A percentile compares a stretch with the other conserved stretches of the same genome.
phyloP scores from a whole-genome alignment of 352 stramenopile species.

The Pythium scleroteichum region DNA sequence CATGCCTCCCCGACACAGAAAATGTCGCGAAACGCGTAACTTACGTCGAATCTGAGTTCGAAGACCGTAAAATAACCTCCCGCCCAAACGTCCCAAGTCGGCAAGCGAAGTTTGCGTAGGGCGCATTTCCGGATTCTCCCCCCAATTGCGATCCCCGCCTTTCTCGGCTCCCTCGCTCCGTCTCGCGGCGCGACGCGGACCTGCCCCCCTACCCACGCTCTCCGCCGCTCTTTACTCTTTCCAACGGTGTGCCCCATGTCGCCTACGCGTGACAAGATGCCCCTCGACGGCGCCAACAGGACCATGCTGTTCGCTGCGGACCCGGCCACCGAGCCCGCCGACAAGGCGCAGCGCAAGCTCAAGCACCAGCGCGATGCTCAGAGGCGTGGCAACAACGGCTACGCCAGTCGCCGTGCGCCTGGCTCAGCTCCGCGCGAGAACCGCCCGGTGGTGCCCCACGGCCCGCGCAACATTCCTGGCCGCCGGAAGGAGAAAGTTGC shows the following conservation, averaged over 20 bases:
- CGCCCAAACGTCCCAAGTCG: slow-evolving; percentile 5
- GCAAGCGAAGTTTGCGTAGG: slow-evolving; percentile 4
- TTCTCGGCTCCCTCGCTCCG: neutral
- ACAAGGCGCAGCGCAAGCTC: slow-evolving; percentile 52
- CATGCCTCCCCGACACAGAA: neutral
- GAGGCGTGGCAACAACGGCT: slow-evolving; percentile 26
- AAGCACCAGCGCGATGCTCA: slow-evolving; percentile 63
- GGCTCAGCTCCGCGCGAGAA: slow-evolving; percentile 4
- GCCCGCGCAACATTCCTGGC: slow-evolving; percentile 39
- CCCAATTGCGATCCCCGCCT: neutral
- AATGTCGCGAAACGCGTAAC: slow-evolving; percentile 10
- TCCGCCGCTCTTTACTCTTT: neutral
- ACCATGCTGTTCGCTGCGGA: slow-evolving; percentile 1
- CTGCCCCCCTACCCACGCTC: neutral
- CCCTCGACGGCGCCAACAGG: slow-evolving; percentile 1
- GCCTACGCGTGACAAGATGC: slow-evolving; percentile 24
- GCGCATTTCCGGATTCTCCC: slow-evolving; percentile 12
- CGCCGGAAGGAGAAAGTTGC: slow-evolving; percentile 22
- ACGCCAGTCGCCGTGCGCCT: slow-evolving; percentile 25
- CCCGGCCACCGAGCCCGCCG: neutral
- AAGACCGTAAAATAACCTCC: slow-evolving; percentile 3
- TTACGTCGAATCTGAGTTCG: slow-evolving; percentile 12
- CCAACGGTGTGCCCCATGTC: slow-evolving; percentile 17
- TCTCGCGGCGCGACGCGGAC: slow-evolving; percentile 2
- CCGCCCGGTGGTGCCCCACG: slow-evolving; percentile 40